phyloP scores from a whole-genome alignment of 2,329 filamentous ascomycete species.

The Ascochyta rabiei region DNA sequence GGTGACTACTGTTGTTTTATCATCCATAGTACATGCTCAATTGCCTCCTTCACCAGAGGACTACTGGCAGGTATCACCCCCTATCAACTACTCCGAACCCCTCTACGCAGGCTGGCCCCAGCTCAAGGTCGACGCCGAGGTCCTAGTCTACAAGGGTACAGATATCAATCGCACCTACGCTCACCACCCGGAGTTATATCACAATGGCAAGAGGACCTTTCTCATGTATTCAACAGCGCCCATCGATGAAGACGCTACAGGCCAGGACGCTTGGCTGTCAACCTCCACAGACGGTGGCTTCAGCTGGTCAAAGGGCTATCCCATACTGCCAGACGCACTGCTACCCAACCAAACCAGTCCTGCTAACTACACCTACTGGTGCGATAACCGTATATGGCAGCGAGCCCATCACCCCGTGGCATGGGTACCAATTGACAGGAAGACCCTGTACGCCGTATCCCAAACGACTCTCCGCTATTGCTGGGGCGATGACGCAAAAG shows the following conservation, averaged over 20 bases:
- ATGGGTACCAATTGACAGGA: conserved; percentile 15
- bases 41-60: conserved; percentile 9
- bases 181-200: conserved; percentile 21
- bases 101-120: conserved; percentile 19
- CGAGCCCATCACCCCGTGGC: conserved; percentile 20
- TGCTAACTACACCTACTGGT: conserved; percentile 24
- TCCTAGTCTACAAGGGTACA: conserved; percentile 19
- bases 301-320: conserved; percentile 19
- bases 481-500: conserved; percentile 19
- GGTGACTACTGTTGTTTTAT: background rate
- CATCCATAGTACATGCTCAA: background rate
- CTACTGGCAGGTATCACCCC: conserved; percentile 19
- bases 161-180: conserved; percentile 18
- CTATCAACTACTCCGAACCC: conserved; percentile 19
- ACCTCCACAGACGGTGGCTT: conserved; percentile 20
- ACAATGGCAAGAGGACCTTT: conserved; percentile 15
- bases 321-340: conserved; percentile 17
- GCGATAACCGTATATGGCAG: conserved; percentile 20
- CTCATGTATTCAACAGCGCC: conserved; percentile 20
- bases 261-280: conserved; percentile 20
- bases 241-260: conserved; percentile 20
- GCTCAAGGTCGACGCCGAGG: conserved; percentile 15
- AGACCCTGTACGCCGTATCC: conserved; percentile 19
- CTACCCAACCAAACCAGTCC: conserved; percentile 15
- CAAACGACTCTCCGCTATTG: conserved; percentile 22